Conservation (phyloP, 169 alveolate species). For the Plasmodium sp. region DNA sequence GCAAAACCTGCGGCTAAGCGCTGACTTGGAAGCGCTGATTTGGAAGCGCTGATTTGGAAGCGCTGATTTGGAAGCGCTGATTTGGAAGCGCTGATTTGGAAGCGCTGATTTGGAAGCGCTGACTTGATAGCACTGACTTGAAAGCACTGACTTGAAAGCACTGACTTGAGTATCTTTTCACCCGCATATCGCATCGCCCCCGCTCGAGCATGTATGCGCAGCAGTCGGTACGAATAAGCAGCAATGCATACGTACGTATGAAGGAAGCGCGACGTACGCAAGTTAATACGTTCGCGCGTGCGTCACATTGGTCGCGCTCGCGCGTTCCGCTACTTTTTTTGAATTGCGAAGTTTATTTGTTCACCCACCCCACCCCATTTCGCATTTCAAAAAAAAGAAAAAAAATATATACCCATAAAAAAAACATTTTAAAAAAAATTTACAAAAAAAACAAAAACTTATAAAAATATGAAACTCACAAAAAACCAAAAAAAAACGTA, state of each 20-base stretch:
- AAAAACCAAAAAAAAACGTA: not conserved
- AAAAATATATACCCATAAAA: not conserved
- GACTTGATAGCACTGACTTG: no score
- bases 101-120: no score
- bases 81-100: no score
- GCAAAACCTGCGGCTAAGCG: not conserved
- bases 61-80: no score
- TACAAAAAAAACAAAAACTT: no score
- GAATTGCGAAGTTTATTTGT: not conserved
- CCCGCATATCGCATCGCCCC: no score
- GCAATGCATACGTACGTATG: not conserved
- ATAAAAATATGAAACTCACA: not conserved
- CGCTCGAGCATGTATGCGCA: no score
- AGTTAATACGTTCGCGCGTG: not conserved
- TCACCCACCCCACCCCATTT: not conserved
- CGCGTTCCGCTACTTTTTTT: not conserved
- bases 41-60: no score
- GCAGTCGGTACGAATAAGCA: not conserved
- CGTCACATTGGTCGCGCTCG: not conserved
- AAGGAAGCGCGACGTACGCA: not conserved
- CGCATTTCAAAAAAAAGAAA: not conserved
- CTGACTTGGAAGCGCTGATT: not conserved
- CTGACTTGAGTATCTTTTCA: no score
- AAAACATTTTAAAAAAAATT: no score
- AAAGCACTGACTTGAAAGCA: no score